Base-by-base conservation (phyloP, 371 early-diverging fungal genomes). In the Capillidium rhysosporum region DNA sequence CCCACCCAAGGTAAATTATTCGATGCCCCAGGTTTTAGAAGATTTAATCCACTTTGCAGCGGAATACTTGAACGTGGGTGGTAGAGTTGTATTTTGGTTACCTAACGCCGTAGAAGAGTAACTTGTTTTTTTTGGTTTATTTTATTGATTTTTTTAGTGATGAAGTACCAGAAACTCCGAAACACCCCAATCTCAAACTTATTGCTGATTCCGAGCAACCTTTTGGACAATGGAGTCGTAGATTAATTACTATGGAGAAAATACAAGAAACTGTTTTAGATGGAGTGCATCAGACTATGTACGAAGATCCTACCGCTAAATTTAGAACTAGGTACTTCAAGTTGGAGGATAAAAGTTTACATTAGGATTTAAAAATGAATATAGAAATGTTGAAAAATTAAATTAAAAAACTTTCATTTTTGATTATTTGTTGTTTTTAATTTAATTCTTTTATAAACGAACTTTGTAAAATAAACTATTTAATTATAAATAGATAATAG, bases 171-270 rank as follows among this genome's bases (percentile, higher is more conserved):
- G 40, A 39, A 25, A 66, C 93, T 2, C 95, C 95, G 9, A 58
- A 66, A 10, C 97, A 94, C 59, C 89, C 87, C 1, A 73, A 73
- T 41, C 69, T 96, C 67, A 64, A 67, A 10, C 62, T 93, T 8
- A 65, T 92, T 2, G 77, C 89, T 12, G 90, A 92, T 59, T 82
- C 86, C 59, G 90, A 88, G 61, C 95, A 96, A 62, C 76, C 75
- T 55, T 94, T 94, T 70, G 90, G 90, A 1, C 75, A 76, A 55
- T 96, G 97, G 97, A 75, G 81, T 30, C 75, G 97, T n/a, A 69
- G 93, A 48, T 65, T 96, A 43, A 84, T 94, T 25, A 90, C 92
- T 0, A 88, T 96, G 90, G 92, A 92, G 62, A 95, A 95, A 62
- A 47, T 68, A 2, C 54, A 56, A 1, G 66, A 68, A 45, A 34